A percentile compares a stretch with the other conserved stretches of the same genome.
Evolutionary conservation across 2,329 filamentous ascomycete genomes (phyloP).

Genomic region (Colletotrichum sansevieriae): DNA sequence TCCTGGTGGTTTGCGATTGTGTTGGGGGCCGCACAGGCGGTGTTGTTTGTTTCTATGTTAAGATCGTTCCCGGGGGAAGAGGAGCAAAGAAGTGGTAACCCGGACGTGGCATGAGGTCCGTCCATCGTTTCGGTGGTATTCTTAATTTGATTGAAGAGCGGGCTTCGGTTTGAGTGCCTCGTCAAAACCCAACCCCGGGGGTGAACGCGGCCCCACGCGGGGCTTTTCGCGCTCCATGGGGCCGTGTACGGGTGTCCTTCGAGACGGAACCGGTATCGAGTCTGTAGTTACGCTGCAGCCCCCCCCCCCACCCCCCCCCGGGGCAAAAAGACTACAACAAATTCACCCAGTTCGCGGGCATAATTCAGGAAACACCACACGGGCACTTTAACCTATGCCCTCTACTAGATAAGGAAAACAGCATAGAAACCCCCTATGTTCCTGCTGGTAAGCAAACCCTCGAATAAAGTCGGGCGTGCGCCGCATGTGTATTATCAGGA

Average conservation of each 20-base stretch:
- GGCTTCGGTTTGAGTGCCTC: constrained; percentile 19
- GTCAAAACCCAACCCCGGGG: not conserved
- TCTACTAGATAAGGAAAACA: too few species aligned
- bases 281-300: too few species aligned
- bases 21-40: constrained; percentile 3
- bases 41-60: constrained; percentile 31
- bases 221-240: not conserved
- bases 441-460: too few species aligned
- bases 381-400: too few species aligned
- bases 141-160: constrained; percentile 11
- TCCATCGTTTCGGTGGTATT: constrained; percentile 33
- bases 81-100: constrained; percentile 6
- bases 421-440: too few species aligned
- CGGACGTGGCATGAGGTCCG: constrained; percentile 16
- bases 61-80: constrained; percentile 13
- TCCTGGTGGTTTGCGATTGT: constrained; percentile 30
- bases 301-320: too few species aligned
- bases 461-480: too few species aligned
- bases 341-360: too few species aligned
- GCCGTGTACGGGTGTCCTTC: not conserved
- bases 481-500: too few species aligned
- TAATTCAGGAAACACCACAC: too few species aligned
- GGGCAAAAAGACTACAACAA: too few species aligned
- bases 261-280: not conserved
- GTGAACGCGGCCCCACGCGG: constrained; percentile 22